These are phyloP conservation scores for Daldinia loculata DNA, from an alignment of 495 filamentous ascomycete genomes.

Conservation along the genomic window DNA sequence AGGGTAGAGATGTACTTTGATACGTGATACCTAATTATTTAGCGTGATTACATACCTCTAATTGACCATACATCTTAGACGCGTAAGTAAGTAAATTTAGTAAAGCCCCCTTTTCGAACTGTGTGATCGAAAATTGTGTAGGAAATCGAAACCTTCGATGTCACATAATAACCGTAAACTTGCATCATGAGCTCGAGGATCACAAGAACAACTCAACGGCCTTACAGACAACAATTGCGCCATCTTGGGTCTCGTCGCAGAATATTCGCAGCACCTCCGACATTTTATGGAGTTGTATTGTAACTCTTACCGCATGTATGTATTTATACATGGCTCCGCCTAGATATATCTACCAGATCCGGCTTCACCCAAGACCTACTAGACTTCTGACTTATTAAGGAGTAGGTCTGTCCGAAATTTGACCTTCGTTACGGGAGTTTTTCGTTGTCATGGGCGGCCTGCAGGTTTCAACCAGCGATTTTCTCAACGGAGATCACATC, in stretches of 20 bases:
- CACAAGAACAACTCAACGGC: not conserved
- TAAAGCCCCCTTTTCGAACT: no score
- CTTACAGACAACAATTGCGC: not conserved
- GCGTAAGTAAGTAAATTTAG: no score
- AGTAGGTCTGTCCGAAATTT: not conserved
- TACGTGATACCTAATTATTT: no score
- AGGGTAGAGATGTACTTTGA: no score
- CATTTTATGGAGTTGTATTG: conserved; percentile 4
- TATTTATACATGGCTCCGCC: not conserved
- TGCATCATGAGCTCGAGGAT: no score
- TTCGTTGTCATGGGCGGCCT: conserved; percentile 1
- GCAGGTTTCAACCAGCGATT: not conserved
- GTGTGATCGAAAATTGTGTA: no score
- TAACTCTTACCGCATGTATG: conserved; percentile 1
- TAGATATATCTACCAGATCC: not conserved
- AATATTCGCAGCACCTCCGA: not conserved
- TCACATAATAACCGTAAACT: no score
- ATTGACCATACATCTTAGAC: no score
- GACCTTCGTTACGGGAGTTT: not conserved
- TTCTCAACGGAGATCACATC: no score
- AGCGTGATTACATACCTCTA: no score
- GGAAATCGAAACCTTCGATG: no score
- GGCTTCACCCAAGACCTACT: not conserved
- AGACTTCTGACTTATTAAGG: not conserved
- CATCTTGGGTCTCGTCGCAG: conserved; percentile 5